Evolutionary conservation across 2,329 filamentous ascomycete species (phyloP), one percentile per base, ranked within the genome.

Genomic region (Diaporthe helianthi): DNA sequence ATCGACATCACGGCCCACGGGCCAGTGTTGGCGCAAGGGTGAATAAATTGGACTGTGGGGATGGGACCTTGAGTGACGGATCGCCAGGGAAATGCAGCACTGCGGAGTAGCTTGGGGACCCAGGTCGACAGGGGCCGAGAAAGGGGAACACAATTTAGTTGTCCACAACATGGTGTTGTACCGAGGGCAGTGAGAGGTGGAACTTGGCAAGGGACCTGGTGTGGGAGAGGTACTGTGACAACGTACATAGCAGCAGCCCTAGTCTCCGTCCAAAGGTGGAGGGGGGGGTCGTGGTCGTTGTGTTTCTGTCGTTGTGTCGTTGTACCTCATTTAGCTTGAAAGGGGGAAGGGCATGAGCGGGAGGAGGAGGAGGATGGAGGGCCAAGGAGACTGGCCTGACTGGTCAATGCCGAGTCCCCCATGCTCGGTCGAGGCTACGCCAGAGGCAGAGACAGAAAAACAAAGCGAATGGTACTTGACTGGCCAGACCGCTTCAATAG

Each of bases 1-100:
- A 79, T 73, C 73, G 78, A 78, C 77, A 78, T 75, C 72, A 72
- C 72, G 74, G 78, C 75, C 75, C 78, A 75, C 72, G 74, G 78
- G 75, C 75, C 78, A 75, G 73, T 79, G 77, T 77, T 74, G 75
- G 75, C 76, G 36, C 36, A 41, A 33, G 22, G 36, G 47, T 41
- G 44, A 58, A 69, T 55, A 49, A 46, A 64, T 53, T 31, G 61
- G 54, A 68, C 41, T 69, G 69, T 68, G 71, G 69, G 55, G 70
- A 68, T 67, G 71, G 68, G 49, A 68, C 54, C 68, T 72, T 69
- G 72, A 67, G 71, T 73, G 53, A 54, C 55, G 60, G 46, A 65
- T 69, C 72, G 65, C 71, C 72, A 72, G 60, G 71, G 49, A 46
- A 60, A 53, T 33, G 53, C 58, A 51, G 58, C 71, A 54, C 69